phyloP scores from a whole-genome alignment of 208 protist genomes.

The Endotrypanum monterogeii region DNA sequence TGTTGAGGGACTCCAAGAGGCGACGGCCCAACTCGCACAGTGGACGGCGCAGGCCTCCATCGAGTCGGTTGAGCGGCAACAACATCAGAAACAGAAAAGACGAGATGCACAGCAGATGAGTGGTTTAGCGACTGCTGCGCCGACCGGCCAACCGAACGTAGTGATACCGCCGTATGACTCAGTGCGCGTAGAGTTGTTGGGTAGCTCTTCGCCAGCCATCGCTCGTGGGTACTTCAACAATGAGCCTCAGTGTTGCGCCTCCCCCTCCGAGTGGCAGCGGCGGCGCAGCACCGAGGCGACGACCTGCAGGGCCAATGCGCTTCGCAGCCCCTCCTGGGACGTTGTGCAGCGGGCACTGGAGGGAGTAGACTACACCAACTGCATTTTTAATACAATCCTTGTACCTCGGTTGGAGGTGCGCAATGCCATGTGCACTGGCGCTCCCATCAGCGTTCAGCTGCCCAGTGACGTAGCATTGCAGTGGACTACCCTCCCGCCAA shows the following conservation, averaged over 20 bases:
- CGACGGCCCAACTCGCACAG: conserved; percentile 46
- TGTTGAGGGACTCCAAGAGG: conserved; percentile 63
- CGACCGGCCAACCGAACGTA: not conserved
- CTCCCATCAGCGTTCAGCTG: conserved; percentile 41
- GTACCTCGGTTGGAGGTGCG: conserved; percentile 57
- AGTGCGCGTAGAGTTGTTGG: conserved; percentile 58
- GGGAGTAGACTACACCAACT: conserved; percentile 54
- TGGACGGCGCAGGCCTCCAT: conserved; percentile 54
- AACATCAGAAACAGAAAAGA: not conserved
- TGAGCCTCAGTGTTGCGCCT: not conserved
- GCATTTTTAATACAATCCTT: conserved; percentile 68
- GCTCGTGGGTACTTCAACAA: not conserved
- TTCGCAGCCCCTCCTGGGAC: conserved; percentile 50
- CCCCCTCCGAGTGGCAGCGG: not conserved
- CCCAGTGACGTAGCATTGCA: conserved; percentile 31
- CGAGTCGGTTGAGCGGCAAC: conserved; percentile 41
- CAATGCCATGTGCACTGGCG: conserved; percentile 49
- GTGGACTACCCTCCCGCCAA: conserved; percentile 36
- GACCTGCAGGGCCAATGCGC: not conserved
- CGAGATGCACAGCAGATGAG: not conserved
- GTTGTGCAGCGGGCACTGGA: conserved; percentile 65
- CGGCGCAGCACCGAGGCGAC: not conserved
- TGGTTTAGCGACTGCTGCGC: not conserved
- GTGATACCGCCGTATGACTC: conserved; percentile 56
- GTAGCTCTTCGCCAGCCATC: conserved; percentile 11